Conservation (phyloP, 768 basidiomycete species). For the Tephrocybe rancida region DNA sequence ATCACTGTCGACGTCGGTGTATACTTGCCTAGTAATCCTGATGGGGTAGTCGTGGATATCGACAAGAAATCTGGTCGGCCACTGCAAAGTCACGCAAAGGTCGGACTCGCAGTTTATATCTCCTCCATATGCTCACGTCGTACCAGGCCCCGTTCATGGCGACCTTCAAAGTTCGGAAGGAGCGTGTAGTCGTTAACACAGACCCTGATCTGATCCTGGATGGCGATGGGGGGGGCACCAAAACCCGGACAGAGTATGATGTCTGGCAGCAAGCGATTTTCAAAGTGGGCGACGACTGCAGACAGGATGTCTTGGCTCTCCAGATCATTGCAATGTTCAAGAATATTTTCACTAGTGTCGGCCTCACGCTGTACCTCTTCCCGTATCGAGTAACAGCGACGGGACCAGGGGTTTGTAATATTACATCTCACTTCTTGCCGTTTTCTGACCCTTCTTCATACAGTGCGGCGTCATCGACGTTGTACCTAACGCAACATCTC, state of each 20-base stretch:
- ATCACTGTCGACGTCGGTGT: conserved; percentile 93
- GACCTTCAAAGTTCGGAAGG: conserved; percentile 97
- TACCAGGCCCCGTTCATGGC: conserved; percentile 99
- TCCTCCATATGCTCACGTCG: not conserved
- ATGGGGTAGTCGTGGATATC: conserved; percentile 95
- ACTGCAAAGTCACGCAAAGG: conserved; percentile 97
- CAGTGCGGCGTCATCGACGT: conserved; percentile 99
- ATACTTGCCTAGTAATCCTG: conserved; percentile 96
- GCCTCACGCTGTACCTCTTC: conserved; percentile 88
- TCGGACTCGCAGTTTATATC: conserved; percentile 24
- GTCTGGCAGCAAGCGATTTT: conserved; percentile 99
- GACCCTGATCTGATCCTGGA: conserved; percentile 78
- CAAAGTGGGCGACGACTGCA: conserved; percentile 99
- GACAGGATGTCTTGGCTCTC: conserved; percentile 96
- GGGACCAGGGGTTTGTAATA: conserved; percentile 80
- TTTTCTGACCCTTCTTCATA: conserved; percentile 1
- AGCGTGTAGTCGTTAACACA: conserved; percentile 63
- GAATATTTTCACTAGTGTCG: conserved; percentile 90
- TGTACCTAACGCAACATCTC: conserved; percentile 94
- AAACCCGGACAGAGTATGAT: conserved; percentile 70
- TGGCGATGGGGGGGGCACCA: conserved; percentile 56
- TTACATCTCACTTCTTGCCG: not conserved
- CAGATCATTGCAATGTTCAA: conserved; percentile 99
- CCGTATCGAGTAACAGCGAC: conserved; percentile 98
- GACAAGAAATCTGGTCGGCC: conserved; percentile 97